A percentile compares a stretch with the other conserved stretches of the same genome.
Conservation (phyloP, 164 flowering plant species). For the Malania oleifera region DNA sequence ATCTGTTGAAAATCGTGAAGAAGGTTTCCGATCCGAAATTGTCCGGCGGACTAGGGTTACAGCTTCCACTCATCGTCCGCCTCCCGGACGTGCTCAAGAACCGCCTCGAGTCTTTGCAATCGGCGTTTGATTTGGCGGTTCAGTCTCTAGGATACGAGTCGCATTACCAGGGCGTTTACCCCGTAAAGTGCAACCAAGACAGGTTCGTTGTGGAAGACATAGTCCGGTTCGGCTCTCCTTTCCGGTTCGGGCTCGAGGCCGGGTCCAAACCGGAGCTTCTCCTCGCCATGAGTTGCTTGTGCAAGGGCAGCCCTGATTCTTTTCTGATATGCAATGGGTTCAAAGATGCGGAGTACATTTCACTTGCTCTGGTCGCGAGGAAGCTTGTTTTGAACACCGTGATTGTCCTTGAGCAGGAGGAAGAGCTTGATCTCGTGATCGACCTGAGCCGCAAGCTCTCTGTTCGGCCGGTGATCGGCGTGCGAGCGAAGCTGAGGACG, state of each 20-base stretch:
- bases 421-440: slow-evolving; percentile 85
- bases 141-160: slow-evolving; percentile 54
- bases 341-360: slow-evolving; percentile 84
- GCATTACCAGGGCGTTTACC: slow-evolving; percentile 97
- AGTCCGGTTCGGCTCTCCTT: slow-evolving; percentile 64
- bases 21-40: slow-evolving; percentile 65
- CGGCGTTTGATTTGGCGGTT: slow-evolving; percentile 72
- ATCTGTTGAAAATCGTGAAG: slow-evolving; percentile 80
- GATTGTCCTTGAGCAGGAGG: slow-evolving; percentile 93
- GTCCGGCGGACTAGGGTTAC: slow-evolving; percentile 74
- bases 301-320: slow-evolving; percentile 76
- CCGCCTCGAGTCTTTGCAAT: slow-evolving; percentile 73
- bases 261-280: slow-evolving; percentile 99
- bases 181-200: slow-evolving; percentile 97
- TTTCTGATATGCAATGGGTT: slow-evolving; percentile 88
- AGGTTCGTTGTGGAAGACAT: slow-evolving; percentile 88
- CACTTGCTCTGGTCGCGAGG: slow-evolving; percentile 72
- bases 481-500: slow-evolving; percentile 90
- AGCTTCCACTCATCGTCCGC: slow-evolving; percentile 73
- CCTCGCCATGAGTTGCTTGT: slow-evolving; percentile 84
- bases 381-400: slow-evolving; percentile 69
- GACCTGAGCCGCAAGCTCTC: slow-evolving; percentile 48
- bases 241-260: slow-evolving; percentile 88
- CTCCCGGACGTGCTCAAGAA: slow-evolving; percentile 81
- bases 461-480: slow-evolving; percentile 72